A percentile compares a stretch with the other conserved stretches of the same genome.
Evolutionary conservation across 2,329 filamentous ascomycete genomes (phyloP).

Genomic region (Bertia moriformis): DNA sequence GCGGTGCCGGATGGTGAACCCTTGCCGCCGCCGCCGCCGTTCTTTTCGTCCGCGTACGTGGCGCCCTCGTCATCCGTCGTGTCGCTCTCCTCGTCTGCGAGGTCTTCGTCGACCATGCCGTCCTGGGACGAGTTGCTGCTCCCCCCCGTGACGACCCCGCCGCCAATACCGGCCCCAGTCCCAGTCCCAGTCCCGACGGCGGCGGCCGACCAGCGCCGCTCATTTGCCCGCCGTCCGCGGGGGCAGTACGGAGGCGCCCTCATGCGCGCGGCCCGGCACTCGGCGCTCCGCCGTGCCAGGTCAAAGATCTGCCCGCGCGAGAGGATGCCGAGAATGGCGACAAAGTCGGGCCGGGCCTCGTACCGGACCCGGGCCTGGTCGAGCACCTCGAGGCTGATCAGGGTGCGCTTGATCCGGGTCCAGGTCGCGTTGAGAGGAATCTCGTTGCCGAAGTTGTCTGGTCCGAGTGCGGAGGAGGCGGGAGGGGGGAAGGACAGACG

Average conservation of each 20-base stretch:
- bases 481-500: too few relatives aligned
- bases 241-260: too few relatives aligned
- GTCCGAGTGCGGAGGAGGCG: constrained; percentile 21
- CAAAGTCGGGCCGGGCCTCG: constrained; percentile 43
- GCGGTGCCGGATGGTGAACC: too few relatives aligned
- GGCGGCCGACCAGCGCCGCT: constrained; percentile 5
- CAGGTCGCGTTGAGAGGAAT: constrained; percentile 42
- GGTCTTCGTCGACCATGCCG: constrained; percentile 14
- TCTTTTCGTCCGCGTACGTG: constrained; percentile 5
- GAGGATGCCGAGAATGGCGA: constrained; percentile 42
- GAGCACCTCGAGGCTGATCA: constrained; percentile 43
- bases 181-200: constrained; percentile 2
- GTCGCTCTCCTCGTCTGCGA: constrained; percentile 14
- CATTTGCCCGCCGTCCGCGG: constrained; percentile 15
- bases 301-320: constrained; percentile 33
- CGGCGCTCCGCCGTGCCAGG: constrained; percentile 31
- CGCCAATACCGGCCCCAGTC: constrained; percentile 2
- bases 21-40: too few relatives aligned
- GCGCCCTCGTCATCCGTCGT: constrained; percentile 7
- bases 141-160: too few relatives aligned
- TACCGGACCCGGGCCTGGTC: constrained; percentile 39
- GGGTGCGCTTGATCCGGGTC: constrained; percentile 38
- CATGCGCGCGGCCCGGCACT: constrained; percentile 24
- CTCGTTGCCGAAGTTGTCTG: constrained; percentile 38
- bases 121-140: constrained; percentile 9